Evolutionary conservation across 1,284 basidiomycete species (phyloP), one percentile per base, ranked within the genome.

Genomic region (Cryptococcus jaspeensis): DNA sequence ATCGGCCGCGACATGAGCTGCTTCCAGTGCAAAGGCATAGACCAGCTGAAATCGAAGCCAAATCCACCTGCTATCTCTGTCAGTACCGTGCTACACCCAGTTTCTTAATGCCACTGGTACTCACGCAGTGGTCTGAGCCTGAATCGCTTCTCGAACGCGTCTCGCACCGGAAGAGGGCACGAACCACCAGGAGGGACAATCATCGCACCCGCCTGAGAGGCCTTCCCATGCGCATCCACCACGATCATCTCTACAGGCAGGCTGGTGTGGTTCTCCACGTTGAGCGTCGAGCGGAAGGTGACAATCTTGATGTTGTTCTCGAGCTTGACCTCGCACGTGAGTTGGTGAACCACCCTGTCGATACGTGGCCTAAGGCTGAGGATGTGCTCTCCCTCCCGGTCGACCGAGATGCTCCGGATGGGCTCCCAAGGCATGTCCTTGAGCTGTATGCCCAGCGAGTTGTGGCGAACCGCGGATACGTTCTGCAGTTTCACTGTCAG

Each of bases 231-330:
- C 37, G 88, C 85, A 67, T 97, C 92, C 4, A 98, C 86, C 25
- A 99, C 80, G 55, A 92, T 91, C 70, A 99, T 79, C 78, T 99
- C 96, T 65, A 98, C 80, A 1, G 96, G 93, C 66, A 99, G 90
- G 55, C 95, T 81, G 0, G 95, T 96, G 60, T 87, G 80, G 76
- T 99, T 99, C 75, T 94, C 89, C 52, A 99, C 83, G 69, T 90
- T 87, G 76, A 96, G 94, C 0, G 92, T 92, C 0, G 96, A 99
- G 40, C 94, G 84, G 66, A 99, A 84, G 1, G 92, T 98, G 61
- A 99, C 90, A 59, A 96, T 79, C 80, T 99, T 99, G 74, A 96
- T 88, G 69, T 94, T 98, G 73, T 96, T 87, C 69, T 90, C 84
- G 32, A 99, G 86, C 64, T 85, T 87, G 62, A 99, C 87, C 65